phyloP scores from a whole-genome alignment of 2,329 filamentous ascomycete species.

The Venturia effusa region DNA sequence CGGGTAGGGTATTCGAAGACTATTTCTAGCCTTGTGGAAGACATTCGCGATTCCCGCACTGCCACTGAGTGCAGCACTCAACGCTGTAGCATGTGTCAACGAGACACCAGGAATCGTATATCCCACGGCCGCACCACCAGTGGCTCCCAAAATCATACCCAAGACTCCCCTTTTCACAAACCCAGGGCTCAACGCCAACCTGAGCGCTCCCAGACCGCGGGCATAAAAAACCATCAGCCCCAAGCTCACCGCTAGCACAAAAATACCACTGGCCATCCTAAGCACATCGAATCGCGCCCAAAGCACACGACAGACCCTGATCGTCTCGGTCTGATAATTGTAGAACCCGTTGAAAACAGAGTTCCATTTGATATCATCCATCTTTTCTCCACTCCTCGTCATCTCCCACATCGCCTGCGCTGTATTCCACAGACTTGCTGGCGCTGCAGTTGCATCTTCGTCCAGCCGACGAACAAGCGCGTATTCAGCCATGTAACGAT shows the following conservation, averaged over 20 bases:
- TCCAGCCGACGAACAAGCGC: conserved; percentile 59
- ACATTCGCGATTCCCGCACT: conserved; percentile 26
- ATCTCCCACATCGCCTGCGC: conserved; percentile 43
- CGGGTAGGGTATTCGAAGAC: conserved; percentile 48
- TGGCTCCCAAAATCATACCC: conserved; percentile 36
- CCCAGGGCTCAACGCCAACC: conserved; percentile 40
- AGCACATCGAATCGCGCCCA: conserved; percentile 89
- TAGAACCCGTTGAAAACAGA: conserved; percentile 48
- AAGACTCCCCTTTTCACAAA: conserved; percentile 41
- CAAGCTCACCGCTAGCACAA: conserved; percentile 58
- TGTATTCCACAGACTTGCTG: conserved; percentile 42
- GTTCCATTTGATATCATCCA: conserved; percentile 21
- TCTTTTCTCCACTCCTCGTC: not conserved
- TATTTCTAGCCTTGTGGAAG: conserved; percentile 29
- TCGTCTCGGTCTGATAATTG: conserved; percentile 66
- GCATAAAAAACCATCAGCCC: conserved; percentile 64
- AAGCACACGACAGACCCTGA: conserved; percentile 67
- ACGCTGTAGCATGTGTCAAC: conserved; percentile 30
- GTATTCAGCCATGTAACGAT: conserved; percentile 81
- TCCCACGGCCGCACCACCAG: conserved; percentile 31
- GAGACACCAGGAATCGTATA: conserved; percentile 30
- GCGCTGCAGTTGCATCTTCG: conserved; percentile 43
- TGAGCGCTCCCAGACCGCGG: conserved; percentile 42
- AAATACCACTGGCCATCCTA: conserved; percentile 73
- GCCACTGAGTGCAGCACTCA: conserved; percentile 29